phyloP scores from a whole-genome alignment of 176 grass and related monocot genomes.

The Rhynchospora pubera region DNA sequence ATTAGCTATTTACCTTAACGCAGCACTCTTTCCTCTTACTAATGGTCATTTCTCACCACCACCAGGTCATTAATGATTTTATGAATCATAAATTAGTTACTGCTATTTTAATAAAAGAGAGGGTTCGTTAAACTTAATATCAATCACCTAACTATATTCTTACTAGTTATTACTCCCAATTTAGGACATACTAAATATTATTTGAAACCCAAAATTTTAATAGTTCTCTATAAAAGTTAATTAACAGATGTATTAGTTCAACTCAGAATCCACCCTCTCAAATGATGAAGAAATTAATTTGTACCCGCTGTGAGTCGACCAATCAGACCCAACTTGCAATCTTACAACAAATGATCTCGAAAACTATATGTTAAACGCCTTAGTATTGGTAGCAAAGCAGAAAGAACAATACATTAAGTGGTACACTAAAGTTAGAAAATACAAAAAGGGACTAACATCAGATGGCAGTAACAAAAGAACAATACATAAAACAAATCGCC shows the following conservation, averaged over 20 bases:
- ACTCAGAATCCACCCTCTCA: no score
- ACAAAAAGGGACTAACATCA: background rate
- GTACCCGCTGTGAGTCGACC: background rate
- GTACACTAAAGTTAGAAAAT: background rate
- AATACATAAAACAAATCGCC: background rate
- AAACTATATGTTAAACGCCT: background rate
- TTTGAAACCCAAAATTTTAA: background rate
- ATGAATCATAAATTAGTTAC: background rate
- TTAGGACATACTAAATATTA: background rate
- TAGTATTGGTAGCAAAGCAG: background rate
- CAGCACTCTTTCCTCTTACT: background rate
- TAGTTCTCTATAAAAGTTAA: background rate
- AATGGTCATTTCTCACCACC: background rate
- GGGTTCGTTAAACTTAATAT: background rate
- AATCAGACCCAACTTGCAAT: background rate
- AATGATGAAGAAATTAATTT: background rate
- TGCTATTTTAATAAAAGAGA: background rate
- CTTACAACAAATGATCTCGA: background rate
- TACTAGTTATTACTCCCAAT: no score
- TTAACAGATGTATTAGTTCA: background rate
- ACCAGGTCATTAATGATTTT: background rate
- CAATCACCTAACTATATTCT: no score
- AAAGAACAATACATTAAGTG: slow-evolving; percentile 3
- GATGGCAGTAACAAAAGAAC: background rate
- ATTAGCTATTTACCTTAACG: background rate